Percentiles rank a stretch among this genome's conserved stretches.
Evolutionary conservation across 495 filamentous ascomycete species (phyloP).

Genomic region (Glarea lozoyensis): DNA sequence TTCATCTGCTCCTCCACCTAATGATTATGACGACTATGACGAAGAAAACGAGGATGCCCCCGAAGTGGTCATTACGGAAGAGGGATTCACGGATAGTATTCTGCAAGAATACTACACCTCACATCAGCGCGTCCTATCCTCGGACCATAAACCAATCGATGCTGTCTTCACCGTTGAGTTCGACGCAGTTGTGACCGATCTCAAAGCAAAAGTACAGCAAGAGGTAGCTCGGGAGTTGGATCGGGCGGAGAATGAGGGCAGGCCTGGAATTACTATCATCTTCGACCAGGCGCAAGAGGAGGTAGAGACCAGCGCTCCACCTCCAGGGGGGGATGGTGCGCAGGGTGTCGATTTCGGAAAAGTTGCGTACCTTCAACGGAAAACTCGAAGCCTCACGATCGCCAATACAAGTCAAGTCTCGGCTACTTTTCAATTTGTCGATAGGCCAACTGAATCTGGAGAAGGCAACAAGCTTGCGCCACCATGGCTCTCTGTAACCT

Average conservation of each 20-base stretch:
- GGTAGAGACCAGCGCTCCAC: slow-evolving; percentile 21
- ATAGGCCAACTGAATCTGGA: slow-evolving; percentile 47
- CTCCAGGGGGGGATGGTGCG: slow-evolving; percentile 14
- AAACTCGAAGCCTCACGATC: slow-evolving; percentile 61
- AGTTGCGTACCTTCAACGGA: slow-evolving; percentile 55
- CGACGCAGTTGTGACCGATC: slow-evolving; percentile 71
- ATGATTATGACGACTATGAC: slow-evolving; percentile 53
- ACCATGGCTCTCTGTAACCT: slow-evolving; percentile 58
- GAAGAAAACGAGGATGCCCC: slow-evolving; percentile 36
- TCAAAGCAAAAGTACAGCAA: slow-evolving; percentile 74
- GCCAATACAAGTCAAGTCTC: slow-evolving; percentile 82
- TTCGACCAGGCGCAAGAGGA: slow-evolving; percentile 47
- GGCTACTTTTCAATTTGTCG: slow-evolving; percentile 67
- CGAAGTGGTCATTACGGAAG: slow-evolving; percentile 38
- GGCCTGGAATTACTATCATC: slow-evolving; percentile 77
- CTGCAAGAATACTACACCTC: slow-evolving; percentile 69
- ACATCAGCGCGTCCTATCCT: slow-evolving; percentile 80
- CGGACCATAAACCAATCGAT: slow-evolving; percentile 89
- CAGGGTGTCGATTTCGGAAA: slow-evolving; percentile 63
- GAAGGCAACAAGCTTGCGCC: slow-evolving; percentile 31
- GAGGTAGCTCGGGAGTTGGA: slow-evolving; percentile 87
- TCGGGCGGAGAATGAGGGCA: slow-evolving; percentile 82
- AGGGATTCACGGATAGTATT: slow-evolving; percentile 54
- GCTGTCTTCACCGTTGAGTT: slow-evolving; percentile 74
- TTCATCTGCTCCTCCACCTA: slow-evolving; percentile 24